Conservation (phyloP, 768 basidiomycete genomes). For the Pholiota conissans region DNA sequence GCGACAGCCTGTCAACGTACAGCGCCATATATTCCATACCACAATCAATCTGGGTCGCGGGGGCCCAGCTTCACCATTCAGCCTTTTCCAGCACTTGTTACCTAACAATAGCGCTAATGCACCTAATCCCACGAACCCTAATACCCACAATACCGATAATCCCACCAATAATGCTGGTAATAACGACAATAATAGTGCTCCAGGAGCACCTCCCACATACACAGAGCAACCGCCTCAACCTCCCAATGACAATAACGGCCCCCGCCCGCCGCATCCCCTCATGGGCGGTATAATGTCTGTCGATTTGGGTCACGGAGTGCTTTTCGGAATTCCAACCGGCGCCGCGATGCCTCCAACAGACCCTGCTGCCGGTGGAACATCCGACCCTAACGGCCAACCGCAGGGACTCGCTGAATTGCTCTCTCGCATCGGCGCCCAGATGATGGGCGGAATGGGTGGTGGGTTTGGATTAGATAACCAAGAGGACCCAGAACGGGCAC, state of each 20-base stretch:
- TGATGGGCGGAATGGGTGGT: constrained; percentile 14
- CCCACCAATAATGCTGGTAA: not conserved
- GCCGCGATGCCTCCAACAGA: not conserved
- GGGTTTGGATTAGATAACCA: constrained; percentile 26
- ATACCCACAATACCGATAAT: not conserved
- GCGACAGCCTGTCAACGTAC: constrained; percentile 6
- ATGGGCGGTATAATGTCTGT: constrained; percentile 11
- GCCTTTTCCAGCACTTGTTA: constrained; percentile 15
- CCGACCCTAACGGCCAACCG: not conserved
- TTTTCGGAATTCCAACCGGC: not conserved
- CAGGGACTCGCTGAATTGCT: not conserved
- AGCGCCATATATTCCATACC: constrained; percentile 8
- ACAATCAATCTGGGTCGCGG: constrained; percentile 11
- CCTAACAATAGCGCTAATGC: constrained; percentile 10
- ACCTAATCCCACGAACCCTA: not conserved
- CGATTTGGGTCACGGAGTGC: constrained; percentile 6
- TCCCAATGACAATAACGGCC: not conserved
- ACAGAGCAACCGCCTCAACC: not conserved
- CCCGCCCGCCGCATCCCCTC: not conserved
- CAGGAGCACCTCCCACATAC: constrained; percentile 1
- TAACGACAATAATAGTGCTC: not conserved
- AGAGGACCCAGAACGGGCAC: constrained; percentile 71
- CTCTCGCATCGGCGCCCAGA: constrained; percentile 11
- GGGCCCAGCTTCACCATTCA: constrained; percentile 10
- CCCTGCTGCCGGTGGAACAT: not conserved